Evolutionary conservation across 257 asterid species (phyloP).

Genomic region (Solanum pinnatisectum): DNA sequence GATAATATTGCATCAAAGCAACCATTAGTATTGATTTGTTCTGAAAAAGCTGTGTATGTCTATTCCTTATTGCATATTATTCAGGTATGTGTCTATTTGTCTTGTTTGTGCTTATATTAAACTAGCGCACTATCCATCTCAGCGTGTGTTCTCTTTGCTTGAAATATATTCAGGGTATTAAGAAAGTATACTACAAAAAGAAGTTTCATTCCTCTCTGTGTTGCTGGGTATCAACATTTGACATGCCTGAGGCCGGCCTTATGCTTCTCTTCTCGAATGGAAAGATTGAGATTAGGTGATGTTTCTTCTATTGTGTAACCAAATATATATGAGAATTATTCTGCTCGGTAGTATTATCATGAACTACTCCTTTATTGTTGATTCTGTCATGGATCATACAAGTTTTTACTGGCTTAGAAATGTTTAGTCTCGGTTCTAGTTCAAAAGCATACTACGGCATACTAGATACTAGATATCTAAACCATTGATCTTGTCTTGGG

Average conservation of each 20-base stretch:
- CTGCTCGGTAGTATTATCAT: neutral
- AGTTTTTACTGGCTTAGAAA: neutral
- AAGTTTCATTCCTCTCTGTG: slow-evolving; percentile 65
- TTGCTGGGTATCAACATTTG: slow-evolving; percentile 75
- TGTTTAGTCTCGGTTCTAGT: neutral
- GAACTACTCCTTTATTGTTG: neutral
- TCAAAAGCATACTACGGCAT: neutral
- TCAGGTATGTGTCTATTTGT: slow-evolving; percentile 42
- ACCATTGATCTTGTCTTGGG: neutral
- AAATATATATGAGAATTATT: neutral
- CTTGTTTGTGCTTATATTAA: neutral
- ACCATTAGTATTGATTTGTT: slow-evolving; percentile 53
- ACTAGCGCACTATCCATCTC: neutral
- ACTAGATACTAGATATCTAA: neutral
- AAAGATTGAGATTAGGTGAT: slow-evolving; percentile 73
- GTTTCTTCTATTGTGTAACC: neutral
- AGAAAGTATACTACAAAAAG: slow-evolving; percentile 77
- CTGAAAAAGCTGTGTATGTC: slow-evolving; percentile 74
- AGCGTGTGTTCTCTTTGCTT: neutral
- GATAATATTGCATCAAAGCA: slow-evolving; percentile 37
- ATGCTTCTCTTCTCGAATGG: slow-evolving; percentile 72
- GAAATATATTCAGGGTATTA: slow-evolving; percentile 48
- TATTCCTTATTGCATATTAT: slow-evolving; percentile 63
- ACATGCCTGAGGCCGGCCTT: slow-evolving; percentile 49
- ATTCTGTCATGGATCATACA: neutral